These are phyloP conservation scores for Thraustochytrium sp. DNA, from an alignment of 352 stramenopile genomes.

Conservation along the genomic window DNA sequence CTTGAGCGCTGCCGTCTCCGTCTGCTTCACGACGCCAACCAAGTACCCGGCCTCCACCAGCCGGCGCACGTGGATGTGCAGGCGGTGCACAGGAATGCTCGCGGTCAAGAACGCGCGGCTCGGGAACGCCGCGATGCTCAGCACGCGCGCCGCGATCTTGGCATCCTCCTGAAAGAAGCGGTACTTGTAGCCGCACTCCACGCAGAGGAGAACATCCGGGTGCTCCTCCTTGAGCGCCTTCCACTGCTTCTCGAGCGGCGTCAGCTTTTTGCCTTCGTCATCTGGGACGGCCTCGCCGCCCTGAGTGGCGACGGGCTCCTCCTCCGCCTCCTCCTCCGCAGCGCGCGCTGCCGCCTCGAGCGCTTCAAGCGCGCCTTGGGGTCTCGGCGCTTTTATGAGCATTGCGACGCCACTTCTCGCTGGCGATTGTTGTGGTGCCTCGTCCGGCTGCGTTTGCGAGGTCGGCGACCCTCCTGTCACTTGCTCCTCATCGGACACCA, in stretches of 20 bases:
- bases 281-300: background rate
- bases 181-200: constrained; percentile 73
- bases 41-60: constrained; percentile 58
- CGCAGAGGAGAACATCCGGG: constrained; percentile 27
- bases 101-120: constrained; percentile 56
- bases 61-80: constrained; percentile 53
- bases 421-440: too few relatives aligned
- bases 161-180: constrained; percentile 67
- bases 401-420: too few relatives aligned
- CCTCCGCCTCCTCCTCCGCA: background rate
- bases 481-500: background rate
- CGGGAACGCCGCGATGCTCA: constrained; percentile 26
- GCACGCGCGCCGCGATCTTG: constrained; percentile 47
- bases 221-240: constrained; percentile 53
- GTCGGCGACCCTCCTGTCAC: background rate
- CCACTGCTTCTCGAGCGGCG: constrained; percentile 70
- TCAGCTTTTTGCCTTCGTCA: constrained; percentile 38
- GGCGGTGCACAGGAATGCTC: constrained; percentile 57
- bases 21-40: constrained; percentile 66
- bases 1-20: constrained; percentile 55
- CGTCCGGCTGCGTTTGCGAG: background rate
- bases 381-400: too few relatives aligned
- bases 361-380: background rate
- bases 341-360: background rate
- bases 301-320: background rate